Conservation (phyloP, 768 basidiomycete species). For the Amanita pseudoporphyria region DNA sequence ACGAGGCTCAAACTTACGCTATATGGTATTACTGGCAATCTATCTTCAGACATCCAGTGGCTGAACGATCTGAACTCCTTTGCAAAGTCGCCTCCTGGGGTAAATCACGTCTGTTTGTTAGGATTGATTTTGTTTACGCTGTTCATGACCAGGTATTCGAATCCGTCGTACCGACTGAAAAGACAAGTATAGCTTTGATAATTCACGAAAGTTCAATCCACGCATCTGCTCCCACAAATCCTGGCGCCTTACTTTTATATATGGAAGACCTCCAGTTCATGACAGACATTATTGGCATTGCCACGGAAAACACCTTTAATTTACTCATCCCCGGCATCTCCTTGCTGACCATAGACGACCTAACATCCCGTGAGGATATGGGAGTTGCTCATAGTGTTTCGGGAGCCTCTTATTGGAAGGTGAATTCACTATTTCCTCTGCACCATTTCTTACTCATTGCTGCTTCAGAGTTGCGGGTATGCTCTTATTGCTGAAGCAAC, state of each 20-base stretch:
- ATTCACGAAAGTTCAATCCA: constrained; percentile 61
- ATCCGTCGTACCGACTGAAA: constrained; percentile 83
- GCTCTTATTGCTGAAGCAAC: constrained; percentile 27
- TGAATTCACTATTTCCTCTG: constrained; percentile 14
- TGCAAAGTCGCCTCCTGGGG: constrained; percentile 80
- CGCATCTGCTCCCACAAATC: constrained; percentile 42
- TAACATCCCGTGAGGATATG: constrained; percentile 8
- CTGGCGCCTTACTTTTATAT: constrained; percentile 59
- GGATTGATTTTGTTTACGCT: background rate
- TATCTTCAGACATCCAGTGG: constrained; percentile 57
- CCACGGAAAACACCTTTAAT: constrained; percentile 42
- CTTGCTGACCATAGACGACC: constrained; percentile 33
- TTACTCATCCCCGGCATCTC: constrained; percentile 39
- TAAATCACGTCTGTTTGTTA: constrained; percentile 28
- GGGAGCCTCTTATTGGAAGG: constrained; percentile 60
- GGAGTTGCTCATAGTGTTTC: background rate
- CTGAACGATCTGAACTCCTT: constrained; percentile 52
- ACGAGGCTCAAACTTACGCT: constrained; percentile 59
- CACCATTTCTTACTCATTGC: background rate
- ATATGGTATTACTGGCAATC: constrained; percentile 51
- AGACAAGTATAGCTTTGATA: constrained; percentile 61
- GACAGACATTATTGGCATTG: constrained; percentile 66
- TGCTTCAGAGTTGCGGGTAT: constrained; percentile 39
- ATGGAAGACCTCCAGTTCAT: constrained; percentile 57
- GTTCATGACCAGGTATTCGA: constrained; percentile 61